These are phyloP conservation scores for Tricholoma flavovirens DNA, from an alignment of 768 basidiomycete genomes.

Conservation along the genomic window DNA sequence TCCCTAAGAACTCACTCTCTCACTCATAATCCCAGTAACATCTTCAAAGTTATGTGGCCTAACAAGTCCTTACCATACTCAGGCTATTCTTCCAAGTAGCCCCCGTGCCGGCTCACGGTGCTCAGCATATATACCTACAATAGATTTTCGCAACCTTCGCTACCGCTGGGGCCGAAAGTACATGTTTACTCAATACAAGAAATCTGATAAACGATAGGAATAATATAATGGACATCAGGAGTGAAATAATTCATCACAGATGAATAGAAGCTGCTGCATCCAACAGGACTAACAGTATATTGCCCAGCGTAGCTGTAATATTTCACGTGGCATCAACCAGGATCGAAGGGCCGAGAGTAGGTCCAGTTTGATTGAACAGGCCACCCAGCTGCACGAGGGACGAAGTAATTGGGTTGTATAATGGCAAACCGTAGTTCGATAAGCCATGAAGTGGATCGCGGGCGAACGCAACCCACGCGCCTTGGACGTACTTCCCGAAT, in stretches of 20 bases:
- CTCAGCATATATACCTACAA: too few relatives aligned
- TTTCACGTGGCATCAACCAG: constrained; percentile 8
- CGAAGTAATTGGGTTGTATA: constrained; percentile 10
- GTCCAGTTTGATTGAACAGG: constrained; percentile 10
- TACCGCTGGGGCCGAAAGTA: too few relatives aligned
- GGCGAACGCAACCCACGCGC: constrained; percentile 37
- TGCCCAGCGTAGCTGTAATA: not conserved
- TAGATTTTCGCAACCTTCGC: too few relatives aligned
- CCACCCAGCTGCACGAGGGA: constrained; percentile 4
- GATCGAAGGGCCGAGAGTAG: not conserved
- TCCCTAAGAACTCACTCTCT: too few relatives aligned
- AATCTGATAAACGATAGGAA: too few relatives aligned
- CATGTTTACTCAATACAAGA: too few relatives aligned
- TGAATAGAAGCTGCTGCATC: not conserved
- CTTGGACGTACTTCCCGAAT: constrained; percentile 29
- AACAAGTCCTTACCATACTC: too few relatives aligned
- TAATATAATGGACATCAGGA: too few relatives aligned
- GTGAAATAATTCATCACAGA: not conserved
- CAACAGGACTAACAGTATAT: not conserved
- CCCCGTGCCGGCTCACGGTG: too few relatives aligned
- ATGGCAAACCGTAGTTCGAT: constrained; percentile 16
- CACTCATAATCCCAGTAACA: too few relatives aligned
- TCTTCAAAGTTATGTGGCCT: too few relatives aligned
- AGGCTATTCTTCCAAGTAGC: too few relatives aligned
- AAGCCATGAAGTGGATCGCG: constrained; percentile 24